Conservation (phyloP, 139 green algal species). For the Spirogloea muscicola region DNA sequence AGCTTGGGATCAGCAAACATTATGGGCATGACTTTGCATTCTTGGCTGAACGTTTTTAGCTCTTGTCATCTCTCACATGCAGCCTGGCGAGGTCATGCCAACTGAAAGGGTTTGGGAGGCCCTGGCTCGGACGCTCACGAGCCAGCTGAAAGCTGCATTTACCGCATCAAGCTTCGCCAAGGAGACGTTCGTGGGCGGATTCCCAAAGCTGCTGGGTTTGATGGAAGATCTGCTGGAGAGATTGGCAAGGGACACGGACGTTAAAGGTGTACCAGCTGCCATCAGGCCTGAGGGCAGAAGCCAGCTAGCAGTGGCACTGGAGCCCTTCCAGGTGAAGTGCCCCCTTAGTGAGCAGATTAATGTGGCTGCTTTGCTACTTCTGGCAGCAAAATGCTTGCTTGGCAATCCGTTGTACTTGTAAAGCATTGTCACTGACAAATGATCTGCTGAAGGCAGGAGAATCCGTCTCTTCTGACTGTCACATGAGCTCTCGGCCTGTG, state of each 20-base stretch:
- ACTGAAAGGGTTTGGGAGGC: conserved; percentile 43
- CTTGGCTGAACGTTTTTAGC: no score
- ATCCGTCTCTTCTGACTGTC: no score
- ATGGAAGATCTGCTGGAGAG: conserved; percentile 66
- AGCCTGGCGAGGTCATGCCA: conserved; percentile 23
- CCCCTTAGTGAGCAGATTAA: background rate
- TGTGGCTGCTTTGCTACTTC: background rate
- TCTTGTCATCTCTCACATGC: background rate
- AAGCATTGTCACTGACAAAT: background rate
- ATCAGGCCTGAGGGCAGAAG: conserved; percentile 52
- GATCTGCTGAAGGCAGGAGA: background rate
- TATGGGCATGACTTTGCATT: no score
- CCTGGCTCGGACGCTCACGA: conserved; percentile 12
- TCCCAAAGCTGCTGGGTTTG: conserved; percentile 68
- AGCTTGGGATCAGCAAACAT: no score
- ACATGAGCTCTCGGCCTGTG: background rate
- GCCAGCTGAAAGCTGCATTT: conserved; percentile 28
- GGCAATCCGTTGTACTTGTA: background rate
- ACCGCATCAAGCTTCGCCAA: conserved; percentile 45
- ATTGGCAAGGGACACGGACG: conserved; percentile 64
- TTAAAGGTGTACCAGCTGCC: conserved; percentile 46
- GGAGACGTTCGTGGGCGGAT: conserved; percentile 65
- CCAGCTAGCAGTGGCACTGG: conserved; percentile 57
- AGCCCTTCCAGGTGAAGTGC: conserved; percentile 53
- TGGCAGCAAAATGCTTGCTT: background rate